Base-by-base conservation (phyloP, 106 monocot genomes). In the Dendrobium catenatum region DNA sequence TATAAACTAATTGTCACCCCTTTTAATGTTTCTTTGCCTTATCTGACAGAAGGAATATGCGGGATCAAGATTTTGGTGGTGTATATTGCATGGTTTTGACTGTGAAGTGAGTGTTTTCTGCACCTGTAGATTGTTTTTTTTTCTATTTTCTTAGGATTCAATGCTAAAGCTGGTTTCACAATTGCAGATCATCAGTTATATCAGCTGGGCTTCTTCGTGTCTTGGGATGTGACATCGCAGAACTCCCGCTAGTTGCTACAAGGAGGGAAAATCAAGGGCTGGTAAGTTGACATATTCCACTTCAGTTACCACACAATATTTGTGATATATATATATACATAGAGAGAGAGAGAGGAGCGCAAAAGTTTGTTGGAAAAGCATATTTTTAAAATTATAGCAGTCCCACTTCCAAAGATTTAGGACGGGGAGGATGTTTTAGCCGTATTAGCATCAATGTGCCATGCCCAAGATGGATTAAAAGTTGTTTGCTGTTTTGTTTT, bases 171-270 rank as follows among this genome's bases (percentile, higher is more conserved):
- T 54, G 22, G 2, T 72, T 68, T 19, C 41, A 9, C 19, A 67
- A 27, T 78, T 88, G 82, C 86, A 99, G 98, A 42, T 93, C 93
- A 46, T 86, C 81, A 73, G 91, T 95, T 72, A 89, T 91, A 44
- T 99, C 98, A 75, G 93, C 88, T 56, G 93, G 93, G 40, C 82
- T 93, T 88, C 81, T 99, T 42, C 90, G 98, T 80, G 81, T 99
- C 51, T 85, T 99, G 78, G 98, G 98, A 55, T 78, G 85, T 78
- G 93, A 97, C 76, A 79, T 87, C 74, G 98, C 95, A 26, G 98
- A 99, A 77, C 98, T 99, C 83, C 95, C 98, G 2, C 79, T 99
- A 78, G 98, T 95, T 79, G 98, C 98, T 29, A 99, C 98, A 43
- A 91, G 76, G 55, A 91, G 85, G 79, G 95, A 91, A 79, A 81